phyloP scores from a whole-genome alignment of 208 protist genomes.

The Wallacemonas rigidus region DNA sequence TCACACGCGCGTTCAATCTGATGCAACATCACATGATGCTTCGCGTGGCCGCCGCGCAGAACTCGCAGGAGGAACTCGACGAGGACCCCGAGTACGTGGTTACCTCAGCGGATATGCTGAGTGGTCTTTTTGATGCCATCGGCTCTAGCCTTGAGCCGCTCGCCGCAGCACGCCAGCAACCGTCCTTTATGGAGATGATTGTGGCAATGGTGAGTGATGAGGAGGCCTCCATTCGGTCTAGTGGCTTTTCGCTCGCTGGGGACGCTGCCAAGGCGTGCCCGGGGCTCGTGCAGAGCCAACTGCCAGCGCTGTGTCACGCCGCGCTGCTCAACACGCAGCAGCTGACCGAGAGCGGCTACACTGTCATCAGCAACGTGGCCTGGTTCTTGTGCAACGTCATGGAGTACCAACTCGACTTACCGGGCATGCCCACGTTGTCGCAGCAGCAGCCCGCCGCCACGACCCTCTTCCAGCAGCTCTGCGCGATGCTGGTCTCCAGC shows the following conservation, averaged over 20 bases:
- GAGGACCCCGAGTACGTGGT: conserved; percentile 80
- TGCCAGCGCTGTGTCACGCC: conserved; percentile 47
- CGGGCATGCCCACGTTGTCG: conserved; percentile 52
- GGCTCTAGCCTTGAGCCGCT: conserved; percentile 68
- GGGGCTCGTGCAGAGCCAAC: conserved; percentile 43
- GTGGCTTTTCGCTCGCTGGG: conserved; percentile 77
- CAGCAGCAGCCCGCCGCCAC: conserved; percentile 27
- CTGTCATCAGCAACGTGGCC: conserved; percentile 75
- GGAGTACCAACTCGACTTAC: conserved; percentile 67
- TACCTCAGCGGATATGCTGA: conserved; percentile 71
- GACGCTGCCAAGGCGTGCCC: conserved; percentile 65
- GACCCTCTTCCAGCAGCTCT: conserved; percentile 60
- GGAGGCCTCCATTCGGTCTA: conserved; percentile 50
- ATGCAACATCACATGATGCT: conserved; percentile 59
- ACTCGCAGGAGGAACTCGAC: conserved; percentile 37
- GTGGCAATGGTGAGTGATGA: conserved; percentile 55
- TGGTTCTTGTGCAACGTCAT: conserved; percentile 81
- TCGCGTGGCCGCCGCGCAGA: conserved; percentile 34
- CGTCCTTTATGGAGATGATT: conserved; percentile 57
- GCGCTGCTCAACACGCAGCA: conserved; percentile 48
- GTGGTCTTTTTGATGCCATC: conserved; percentile 78
- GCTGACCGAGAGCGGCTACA: conserved; percentile 49
- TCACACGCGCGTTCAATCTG: conserved; percentile 62
- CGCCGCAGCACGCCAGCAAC: conserved; percentile 41
- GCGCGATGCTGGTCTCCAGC: conserved; percentile 30